These are phyloP conservation scores for Paspalum vaginatum DNA, from an alignment of 176 grass and related monocot species.

Conservation along the genomic window DNA sequence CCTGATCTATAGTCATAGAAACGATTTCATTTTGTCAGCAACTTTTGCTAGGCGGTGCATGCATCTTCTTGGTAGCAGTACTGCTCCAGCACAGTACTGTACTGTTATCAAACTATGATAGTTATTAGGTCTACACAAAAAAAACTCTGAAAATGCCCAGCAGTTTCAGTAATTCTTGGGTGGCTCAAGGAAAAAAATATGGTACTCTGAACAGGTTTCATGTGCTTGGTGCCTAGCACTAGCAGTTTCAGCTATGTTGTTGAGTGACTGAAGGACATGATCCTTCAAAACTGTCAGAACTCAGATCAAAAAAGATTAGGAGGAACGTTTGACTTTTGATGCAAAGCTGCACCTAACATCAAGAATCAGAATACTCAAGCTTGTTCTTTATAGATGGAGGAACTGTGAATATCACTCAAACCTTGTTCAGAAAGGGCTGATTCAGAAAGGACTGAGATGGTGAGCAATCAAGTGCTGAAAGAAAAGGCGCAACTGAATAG, in stretches of 20 bases:
- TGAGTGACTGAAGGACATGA: background rate
- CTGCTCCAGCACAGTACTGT: no score
- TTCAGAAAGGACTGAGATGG: background rate
- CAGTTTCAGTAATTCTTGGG: no score
- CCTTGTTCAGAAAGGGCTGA: no score
- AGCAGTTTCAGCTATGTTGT: background rate
- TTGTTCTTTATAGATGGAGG: background rate
- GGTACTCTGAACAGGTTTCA: no score
- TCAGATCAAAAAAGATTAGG: constrained; percentile 39
- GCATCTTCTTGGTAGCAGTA: no score
- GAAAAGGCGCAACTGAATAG: background rate
- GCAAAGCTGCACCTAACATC: constrained; percentile 15
- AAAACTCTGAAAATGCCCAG: no score
- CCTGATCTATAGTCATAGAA: constrained; percentile 47
- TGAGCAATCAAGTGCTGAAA: background rate
- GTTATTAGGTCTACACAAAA: no score
- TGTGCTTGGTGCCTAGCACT: no score
- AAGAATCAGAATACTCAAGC: background rate
- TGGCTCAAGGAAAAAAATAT: no score
- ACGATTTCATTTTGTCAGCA: no score
- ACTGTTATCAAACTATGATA: background rate
- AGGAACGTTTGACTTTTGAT: background rate
- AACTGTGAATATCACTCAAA: background rate
- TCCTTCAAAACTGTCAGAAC: background rate
- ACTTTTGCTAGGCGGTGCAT: background rate